These are phyloP conservation scores for Poa annua DNA, from an alignment of 176 grass and related monocot species.

Conservation along the genomic window DNA sequence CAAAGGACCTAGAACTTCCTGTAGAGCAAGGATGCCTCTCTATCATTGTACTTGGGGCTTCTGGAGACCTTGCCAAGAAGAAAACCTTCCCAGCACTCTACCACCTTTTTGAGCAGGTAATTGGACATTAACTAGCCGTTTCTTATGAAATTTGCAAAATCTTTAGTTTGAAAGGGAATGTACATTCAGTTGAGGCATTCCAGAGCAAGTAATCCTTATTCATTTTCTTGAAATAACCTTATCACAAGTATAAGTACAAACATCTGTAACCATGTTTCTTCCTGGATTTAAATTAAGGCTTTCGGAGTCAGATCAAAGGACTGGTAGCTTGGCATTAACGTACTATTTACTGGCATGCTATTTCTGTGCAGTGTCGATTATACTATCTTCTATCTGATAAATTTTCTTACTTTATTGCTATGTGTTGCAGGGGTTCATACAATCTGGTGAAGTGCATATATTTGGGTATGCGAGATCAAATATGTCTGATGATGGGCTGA, in stretches of 20 bases:
- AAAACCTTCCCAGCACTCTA: constrained; percentile 99
- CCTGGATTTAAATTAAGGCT: not conserved
- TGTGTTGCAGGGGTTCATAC: constrained; percentile 70
- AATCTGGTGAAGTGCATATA: constrained; percentile 82
- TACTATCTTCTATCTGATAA: not conserved
- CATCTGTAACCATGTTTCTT: not conserved
- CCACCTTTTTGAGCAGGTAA: constrained; percentile 89
- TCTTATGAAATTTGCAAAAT: not conserved
- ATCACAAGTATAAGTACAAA: constrained; percentile 28
- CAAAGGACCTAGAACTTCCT: constrained; percentile 62
- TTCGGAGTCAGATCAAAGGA: constrained; percentile 26
- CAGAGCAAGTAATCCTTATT: not conserved
- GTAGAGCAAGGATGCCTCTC: constrained; percentile 72
- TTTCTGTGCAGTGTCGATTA: not conserved
- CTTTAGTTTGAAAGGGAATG: constrained; percentile 22
- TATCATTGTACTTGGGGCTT: constrained; percentile 94
- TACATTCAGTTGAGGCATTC: constrained; percentile 27
- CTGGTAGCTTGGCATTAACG: not conserved
- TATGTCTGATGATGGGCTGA: constrained; percentile 90
- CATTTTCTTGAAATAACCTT: not conserved
- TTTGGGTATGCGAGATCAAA: constrained; percentile 95
- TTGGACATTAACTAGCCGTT: constrained; percentile 35
- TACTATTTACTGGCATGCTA: constrained; percentile 12
- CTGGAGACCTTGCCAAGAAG: constrained; percentile 99
- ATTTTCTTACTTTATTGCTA: constrained; percentile 27